Conservation (phyloP, 2,329 filamentous ascomycete genomes). For the Trichoderma hamatum region DNA sequence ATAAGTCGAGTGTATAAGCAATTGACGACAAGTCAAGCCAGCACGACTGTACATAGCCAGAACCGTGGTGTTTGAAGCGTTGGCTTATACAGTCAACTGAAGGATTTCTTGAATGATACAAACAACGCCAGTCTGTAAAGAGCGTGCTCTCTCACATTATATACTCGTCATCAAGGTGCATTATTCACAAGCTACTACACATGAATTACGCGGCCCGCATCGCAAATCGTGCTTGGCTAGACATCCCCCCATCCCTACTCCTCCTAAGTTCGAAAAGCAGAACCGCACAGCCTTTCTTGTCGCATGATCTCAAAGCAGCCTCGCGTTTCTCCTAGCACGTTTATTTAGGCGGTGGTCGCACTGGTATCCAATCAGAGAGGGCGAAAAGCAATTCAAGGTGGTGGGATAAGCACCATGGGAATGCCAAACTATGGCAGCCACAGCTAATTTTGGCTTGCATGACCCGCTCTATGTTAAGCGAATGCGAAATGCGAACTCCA, state of each 20-base stretch:
- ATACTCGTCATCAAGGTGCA: neutral
- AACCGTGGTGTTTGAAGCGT: neutral
- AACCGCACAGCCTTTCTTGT: neutral
- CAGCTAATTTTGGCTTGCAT: constrained; percentile 7
- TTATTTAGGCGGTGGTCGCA: neutral
- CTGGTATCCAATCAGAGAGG: constrained; percentile 1
- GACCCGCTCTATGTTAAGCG: constrained; percentile 14
- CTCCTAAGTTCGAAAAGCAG: neutral
- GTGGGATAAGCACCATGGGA: neutral
- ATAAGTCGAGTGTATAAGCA: neutral
- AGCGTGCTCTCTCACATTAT: neutral
- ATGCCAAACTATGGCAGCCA: neutral
- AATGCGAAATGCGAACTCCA: constrained; percentile 8
- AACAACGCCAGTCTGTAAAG: neutral
- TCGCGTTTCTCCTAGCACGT: neutral
- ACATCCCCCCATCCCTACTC: neutral
- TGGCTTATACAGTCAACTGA: neutral
- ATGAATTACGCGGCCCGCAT: neutral
- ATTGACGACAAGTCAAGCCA: neutral
- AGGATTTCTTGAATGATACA: neutral
- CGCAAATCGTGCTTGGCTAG: neutral
- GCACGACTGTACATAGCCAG: neutral
- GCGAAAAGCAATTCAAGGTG: neutral
- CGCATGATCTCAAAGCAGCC: neutral
- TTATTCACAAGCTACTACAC: neutral